Evolutionary conservation across 805 yeast genomes (phyloP).

Genomic region (Ogataea pini): DNA sequence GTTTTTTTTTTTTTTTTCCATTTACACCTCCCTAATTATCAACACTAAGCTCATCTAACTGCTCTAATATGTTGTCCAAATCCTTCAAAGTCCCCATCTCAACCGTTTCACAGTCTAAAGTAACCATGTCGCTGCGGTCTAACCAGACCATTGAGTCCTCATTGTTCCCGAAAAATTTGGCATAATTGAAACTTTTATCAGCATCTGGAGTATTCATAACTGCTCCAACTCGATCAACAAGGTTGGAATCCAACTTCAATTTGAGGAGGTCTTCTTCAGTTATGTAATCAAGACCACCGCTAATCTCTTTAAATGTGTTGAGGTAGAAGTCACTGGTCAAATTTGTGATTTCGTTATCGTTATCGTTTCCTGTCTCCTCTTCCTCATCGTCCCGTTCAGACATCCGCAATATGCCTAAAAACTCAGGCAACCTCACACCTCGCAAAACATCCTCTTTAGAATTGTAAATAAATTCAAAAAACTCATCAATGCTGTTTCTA

Average conservation of each 20-base stretch:
- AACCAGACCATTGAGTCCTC: conserved; percentile 10
- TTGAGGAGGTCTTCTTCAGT: conserved; percentile 40
- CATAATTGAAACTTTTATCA: conserved; percentile 16
- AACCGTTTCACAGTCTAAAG: background rate
- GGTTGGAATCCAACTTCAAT: conserved; percentile 29
- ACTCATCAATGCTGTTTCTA: conserved; percentile 38
- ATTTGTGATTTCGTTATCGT: conserved; percentile 38
- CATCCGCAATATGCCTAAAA: conserved; percentile 26
- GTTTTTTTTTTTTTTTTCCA: background rate
- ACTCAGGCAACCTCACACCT: conserved; percentile 32
- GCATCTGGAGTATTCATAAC: conserved; percentile 17
- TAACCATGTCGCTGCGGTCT: conserved; percentile 6
- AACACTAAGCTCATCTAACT: conserved; percentile 12
- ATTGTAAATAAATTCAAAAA: conserved; percentile 36
- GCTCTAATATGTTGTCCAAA: conserved; percentile 16
- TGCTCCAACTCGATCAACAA: conserved; percentile 13
- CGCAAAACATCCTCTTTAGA: conserved; percentile 24
- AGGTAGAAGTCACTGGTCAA: conserved; percentile 41
- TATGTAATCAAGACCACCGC: conserved; percentile 41
- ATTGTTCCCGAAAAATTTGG: conserved; percentile 18
- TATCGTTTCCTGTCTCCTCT: conserved; percentile 10
- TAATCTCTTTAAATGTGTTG: conserved; percentile 42
- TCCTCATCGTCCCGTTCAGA: conserved; percentile 27
- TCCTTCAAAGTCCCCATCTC: conserved; percentile 5
- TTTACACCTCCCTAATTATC: conserved; percentile 4